phyloP scores from a whole-genome alignment of 139 green algal species.

The Chlamydomonas sphaeroides region DNA sequence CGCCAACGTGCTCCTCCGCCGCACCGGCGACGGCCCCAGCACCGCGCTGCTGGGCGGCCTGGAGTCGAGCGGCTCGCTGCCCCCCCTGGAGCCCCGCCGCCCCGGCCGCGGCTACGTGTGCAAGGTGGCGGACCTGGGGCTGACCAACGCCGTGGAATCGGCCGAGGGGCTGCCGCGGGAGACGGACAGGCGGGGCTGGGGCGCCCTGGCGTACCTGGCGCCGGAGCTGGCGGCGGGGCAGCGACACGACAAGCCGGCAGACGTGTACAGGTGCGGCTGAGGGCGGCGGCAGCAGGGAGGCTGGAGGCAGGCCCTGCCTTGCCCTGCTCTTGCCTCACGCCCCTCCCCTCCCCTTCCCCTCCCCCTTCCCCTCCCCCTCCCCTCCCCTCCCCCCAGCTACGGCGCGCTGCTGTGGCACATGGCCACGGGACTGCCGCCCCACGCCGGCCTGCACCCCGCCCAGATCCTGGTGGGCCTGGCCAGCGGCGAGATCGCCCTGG shows the following conservation, averaged over 20 bases:
- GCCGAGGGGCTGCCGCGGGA: not conserved
- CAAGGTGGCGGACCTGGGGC: not conserved
- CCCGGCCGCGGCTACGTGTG: not conserved
- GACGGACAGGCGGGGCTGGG: not conserved
- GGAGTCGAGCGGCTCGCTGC: too few species aligned
- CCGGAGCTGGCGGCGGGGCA: not conserved
- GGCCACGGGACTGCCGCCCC: not conserved
- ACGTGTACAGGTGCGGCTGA: slow-evolving; percentile 1
- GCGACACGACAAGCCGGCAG: not conserved
- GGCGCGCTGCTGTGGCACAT: slow-evolving; percentile 29
- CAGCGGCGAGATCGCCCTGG: slow-evolving; percentile 12
- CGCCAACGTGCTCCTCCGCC: not conserved
- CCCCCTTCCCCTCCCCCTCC: not conserved
- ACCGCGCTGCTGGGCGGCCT: too few species aligned
- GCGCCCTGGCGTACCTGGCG: not conserved
- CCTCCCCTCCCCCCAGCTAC: not conserved
- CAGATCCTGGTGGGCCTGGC: slow-evolving; percentile 34
- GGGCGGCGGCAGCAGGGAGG: too few species aligned
- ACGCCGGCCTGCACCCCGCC: slow-evolving; percentile 7
- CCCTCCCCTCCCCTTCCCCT: too few species aligned
- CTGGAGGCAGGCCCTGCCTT: not conserved
- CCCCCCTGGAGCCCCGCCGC: too few species aligned
- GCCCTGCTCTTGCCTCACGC: not conserved
- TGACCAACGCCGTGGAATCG: not conserved
- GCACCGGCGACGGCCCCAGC: too few species aligned